Evolutionary conservation across 805 yeast genomes (phyloP), one percentile per base, ranked within the genome.

Genomic region (Saturnispora dispora): DNA sequence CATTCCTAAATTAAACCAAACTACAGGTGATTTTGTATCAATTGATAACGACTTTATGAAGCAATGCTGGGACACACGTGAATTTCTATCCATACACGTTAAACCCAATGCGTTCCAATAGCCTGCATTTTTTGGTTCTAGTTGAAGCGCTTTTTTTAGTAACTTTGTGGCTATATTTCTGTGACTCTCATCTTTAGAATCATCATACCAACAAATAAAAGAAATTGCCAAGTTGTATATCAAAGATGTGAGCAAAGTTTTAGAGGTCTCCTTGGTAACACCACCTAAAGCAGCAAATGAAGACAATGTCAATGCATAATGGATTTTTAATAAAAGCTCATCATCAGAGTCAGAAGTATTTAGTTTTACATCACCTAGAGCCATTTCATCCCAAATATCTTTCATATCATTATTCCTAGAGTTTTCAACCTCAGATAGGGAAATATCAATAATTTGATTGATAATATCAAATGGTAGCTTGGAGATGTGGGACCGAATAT

Each of bases 11-110:
- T 88, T 87, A 15, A 82, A 75, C 96, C 97, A 93, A 5, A 82
- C 76, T 17, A 69, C 69, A 3, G 83, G 77, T 51, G 85, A 86
- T 49, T 79, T 78, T 6, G 85, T 78, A 46, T 86, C 83, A 39
- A 89, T 66, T 0, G 86, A 74, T 2, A 82, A 68, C 0, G 97
- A 90, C 55, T 87, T 84, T 58, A 93, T 85, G 59, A 86, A 88
- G 64, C 96, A 88, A 68, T 93, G 99, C 66, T 93, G 99, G 0
- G 97, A 73, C 6, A 88, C 85, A 46, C 77, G 75, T 0, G 91
- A 82, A 56, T 81, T 85, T 4, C 72, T 66, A 3, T 79, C 68
- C 50, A 82, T 74, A 7, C 88, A 78, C 0, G 89, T 85, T 52
- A 84, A 76, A 13, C 98, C 99, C 28, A 91, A 71, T 0, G 86